Base-by-base conservation (phyloP, 2,329 filamentous ascomycete genomes). In the Colletotrichum cereale region DNA sequence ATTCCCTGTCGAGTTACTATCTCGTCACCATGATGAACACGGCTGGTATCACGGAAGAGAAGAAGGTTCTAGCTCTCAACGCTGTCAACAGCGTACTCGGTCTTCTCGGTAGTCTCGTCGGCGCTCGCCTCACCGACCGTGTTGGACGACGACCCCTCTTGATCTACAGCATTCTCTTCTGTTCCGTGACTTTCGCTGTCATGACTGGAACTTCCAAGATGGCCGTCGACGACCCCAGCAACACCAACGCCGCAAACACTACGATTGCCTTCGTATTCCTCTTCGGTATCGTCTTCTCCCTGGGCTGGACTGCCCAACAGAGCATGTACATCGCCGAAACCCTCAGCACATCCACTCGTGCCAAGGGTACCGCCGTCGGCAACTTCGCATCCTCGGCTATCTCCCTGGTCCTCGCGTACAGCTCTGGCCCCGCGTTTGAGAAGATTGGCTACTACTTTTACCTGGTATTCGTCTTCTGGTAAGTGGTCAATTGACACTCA, bases 131-230 rank as follows among this genome's bases (percentile, higher is more conserved):
- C 52, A 87, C 88, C 2, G 89, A 90, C 47, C 83, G 84, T 1
- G 70, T 90, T 5, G 88, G 89, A 26, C 87, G 89, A 38, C 87
- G 89, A 3, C 86, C 87, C 0, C 79, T 89, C 14, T 79, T 89
- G 11, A 77, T 89, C 3, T 84, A 82, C 76, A 82, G 82, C 4
- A 85, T 84, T 34, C 76, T 86, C 6, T 86, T 83, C 73, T 82
- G 81, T 53, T 84, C 83, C 0, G 73, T 81, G 71, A 86, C 84
- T 73, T 87, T 87, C 58, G 84, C 84, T 26, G 79, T 86, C 71
- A 84, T 87, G 62, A 86, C 85, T 0, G 84, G 84, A 3, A 86
- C 84, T 0, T 84, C 82, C 73, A 86, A 86, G 74, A 66, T 84
- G 55, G 80, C 83, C 1, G 77, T 79, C 2, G 82, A 84, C n/a